Base-by-base conservation (phyloP, 208 protist genomes). In the Trypanosoma cruzi region DNA sequence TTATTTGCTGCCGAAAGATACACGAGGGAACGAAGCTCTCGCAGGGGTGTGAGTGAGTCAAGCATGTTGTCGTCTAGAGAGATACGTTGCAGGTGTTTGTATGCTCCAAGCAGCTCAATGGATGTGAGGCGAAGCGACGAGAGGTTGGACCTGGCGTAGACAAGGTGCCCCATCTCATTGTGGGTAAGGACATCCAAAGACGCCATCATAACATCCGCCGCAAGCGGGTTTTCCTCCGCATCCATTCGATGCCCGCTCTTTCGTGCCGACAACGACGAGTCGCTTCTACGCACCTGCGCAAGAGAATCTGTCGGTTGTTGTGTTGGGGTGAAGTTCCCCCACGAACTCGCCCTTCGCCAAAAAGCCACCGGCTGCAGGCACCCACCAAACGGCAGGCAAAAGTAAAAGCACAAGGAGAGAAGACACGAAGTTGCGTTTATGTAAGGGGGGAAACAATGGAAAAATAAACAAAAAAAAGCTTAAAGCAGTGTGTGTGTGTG, bases 1-100 rank as follows among this genome's bases (percentile, higher is more conserved):
- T 95, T 95, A 66, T 81, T 61, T 13, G 64, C 34, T 3, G 85
- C 90, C 11, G 88, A 91, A 20, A 93, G 66, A 70, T 89, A 88
- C 11, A 92, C 82, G 0, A 95, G 75, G 29, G 66, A 77, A 0
- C 63, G 55, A 58, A 90, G 71, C 31, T 68, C 56, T 2, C 56
- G 64, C 64, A 95, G 72, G 26, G 87, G 79, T 34, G 77, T 54
- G 13, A 95, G 81, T 42, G 82, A 71, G 5, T 76, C 81, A 36
- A 95, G 70, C 2, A 58, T 55, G 58, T 95, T 95, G 65, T 86
- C 44, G 68, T 93, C 79, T 7, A 95, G 60, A 26, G 67, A 77
- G 14, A 96, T 48, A 20, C 77, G 80, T 64, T 96, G 90, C 11
- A 96, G 65, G 64, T 89, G 81, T n/a, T 44, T 50, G 61, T 85